Evolutionary conservation across 2,329 filamentous ascomycete genomes (phyloP).

Genomic region (Calycina herbarum): DNA sequence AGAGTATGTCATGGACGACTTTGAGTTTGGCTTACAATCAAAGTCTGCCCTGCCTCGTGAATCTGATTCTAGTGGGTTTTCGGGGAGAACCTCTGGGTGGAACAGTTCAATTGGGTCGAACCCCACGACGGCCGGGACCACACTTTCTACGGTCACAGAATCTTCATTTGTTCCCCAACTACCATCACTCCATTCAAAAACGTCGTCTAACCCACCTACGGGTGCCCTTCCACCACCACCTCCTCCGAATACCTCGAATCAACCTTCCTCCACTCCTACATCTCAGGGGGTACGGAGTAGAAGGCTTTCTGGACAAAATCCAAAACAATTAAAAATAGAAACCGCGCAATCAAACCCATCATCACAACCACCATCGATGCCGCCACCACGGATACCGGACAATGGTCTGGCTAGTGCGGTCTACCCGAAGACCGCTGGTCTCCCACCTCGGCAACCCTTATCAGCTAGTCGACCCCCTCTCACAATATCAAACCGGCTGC

Average conservation of each 20-base stretch:
- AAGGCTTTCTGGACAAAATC: conserved; percentile 76
- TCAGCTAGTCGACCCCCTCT: conserved; percentile 25
- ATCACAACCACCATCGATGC: conserved; percentile 29
- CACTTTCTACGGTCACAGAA: conserved; percentile 73
- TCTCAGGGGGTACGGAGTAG: conserved; percentile 66
- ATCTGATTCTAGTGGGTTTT: conserved; percentile 78
- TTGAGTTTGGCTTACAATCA: conserved; percentile 69
- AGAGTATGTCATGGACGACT: conserved; percentile 80
- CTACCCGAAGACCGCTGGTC: conserved; percentile 33
- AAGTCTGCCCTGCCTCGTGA: conserved; percentile 72
- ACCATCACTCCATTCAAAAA: conserved; percentile 30
- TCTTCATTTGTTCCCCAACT: conserved; percentile 31
- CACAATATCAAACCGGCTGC: conserved; percentile 30
- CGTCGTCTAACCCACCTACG: conserved; percentile 27
- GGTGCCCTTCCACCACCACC: conserved; percentile 44
- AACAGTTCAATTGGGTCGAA: conserved; percentile 77
- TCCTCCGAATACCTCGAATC: conserved; percentile 37
- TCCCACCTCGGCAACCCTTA: conserved; percentile 25
- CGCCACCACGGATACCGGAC: conserved; percentile 29
- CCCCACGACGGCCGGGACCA: conserved; percentile 65
- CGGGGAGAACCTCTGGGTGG: conserved; percentile 66
- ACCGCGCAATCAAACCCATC: conserved; percentile 47
- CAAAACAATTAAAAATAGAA: conserved; percentile 86
- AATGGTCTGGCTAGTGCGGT: conserved; percentile 12
- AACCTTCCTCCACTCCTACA: conserved; percentile 42